These are phyloP conservation scores for Cylindrotheca closterium DNA, from an alignment of 108 stramenopile species.

Conservation along the genomic window DNA sequence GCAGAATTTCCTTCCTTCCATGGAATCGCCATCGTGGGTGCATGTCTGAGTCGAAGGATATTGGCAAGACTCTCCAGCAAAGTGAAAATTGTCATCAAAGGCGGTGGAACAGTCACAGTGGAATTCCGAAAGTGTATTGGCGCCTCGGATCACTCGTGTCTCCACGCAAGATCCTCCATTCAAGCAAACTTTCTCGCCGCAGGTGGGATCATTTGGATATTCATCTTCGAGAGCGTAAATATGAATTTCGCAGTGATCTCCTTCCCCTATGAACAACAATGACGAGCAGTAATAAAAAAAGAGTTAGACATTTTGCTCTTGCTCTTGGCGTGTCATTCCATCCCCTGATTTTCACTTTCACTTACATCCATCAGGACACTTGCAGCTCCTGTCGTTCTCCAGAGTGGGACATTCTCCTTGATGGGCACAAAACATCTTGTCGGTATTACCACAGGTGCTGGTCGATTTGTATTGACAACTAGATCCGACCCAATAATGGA, in stretches of 20 bases:
- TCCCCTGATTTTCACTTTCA: background rate
- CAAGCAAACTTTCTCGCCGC: slow-evolving; percentile 38
- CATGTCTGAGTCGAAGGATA: slow-evolving; percentile 31
- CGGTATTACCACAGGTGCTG: slow-evolving; percentile 8
- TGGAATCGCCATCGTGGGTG: slow-evolving; percentile 3
- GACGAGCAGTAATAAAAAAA: background rate
- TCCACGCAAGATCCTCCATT: slow-evolving; percentile 41
- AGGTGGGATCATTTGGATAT: slow-evolving; percentile 12
- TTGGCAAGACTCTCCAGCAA: slow-evolving; percentile 28
- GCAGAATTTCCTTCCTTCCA: slow-evolving; percentile 16
- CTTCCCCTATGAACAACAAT: background rate
- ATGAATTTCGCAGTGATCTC: slow-evolving; percentile 8
- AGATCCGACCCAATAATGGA: slow-evolving; percentile 6
- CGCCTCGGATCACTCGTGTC: background rate
- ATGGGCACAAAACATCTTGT: slow-evolving; percentile 42
- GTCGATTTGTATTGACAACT: slow-evolving; percentile 39
- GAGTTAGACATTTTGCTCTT: background rate
- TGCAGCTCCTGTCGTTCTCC: slow-evolving; percentile 4
- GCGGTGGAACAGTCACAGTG: slow-evolving; percentile 54
- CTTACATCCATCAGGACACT: slow-evolving; percentile 8
- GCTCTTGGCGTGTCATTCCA: background rate
- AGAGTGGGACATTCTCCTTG: slow-evolving; percentile 33
- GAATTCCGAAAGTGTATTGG: slow-evolving; percentile 2
- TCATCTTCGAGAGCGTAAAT: slow-evolving; percentile 2
- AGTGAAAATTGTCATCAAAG: slow-evolving; percentile 18